phyloP scores from a whole-genome alignment of 1,284 basidiomycete genomes.

The Ceratobasidium papillatum region DNA sequence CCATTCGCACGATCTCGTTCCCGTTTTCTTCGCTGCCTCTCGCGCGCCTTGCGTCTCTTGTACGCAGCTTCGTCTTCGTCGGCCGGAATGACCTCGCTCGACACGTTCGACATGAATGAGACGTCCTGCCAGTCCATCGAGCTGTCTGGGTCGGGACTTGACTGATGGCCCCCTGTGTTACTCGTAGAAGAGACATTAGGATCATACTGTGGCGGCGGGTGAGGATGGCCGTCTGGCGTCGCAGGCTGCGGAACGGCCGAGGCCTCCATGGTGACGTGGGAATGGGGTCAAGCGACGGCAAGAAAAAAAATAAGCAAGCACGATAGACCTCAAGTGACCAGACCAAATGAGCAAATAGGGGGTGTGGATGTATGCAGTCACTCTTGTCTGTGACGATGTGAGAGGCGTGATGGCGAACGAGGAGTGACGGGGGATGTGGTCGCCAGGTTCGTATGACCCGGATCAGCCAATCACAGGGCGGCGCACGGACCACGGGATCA shows the following conservation, averaged over 20 bases:
- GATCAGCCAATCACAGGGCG: constrained; percentile 33
- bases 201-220: constrained; percentile 30
- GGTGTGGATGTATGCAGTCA: constrained; percentile 39
- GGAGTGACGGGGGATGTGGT: constrained; percentile 17
- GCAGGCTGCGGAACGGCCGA: constrained; percentile 21
- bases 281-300: not conserved
- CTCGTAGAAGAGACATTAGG: constrained; percentile 32
- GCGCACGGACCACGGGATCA: constrained; percentile 27
- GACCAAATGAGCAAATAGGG: constrained; percentile 3
- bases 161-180: not conserved
- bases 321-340: not conserved
- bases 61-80: constrained; percentile 45
- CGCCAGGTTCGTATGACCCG: constrained; percentile 12
- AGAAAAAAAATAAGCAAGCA: constrained; percentile 1
- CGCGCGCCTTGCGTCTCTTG: constrained; percentile 81
- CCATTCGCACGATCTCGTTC: constrained; percentile 67
- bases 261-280: constrained; percentile 35
- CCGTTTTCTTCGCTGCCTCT: constrained; percentile 78
- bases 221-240: constrained; percentile 34
- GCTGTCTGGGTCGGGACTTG: constrained; percentile 16
- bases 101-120: constrained; percentile 28
- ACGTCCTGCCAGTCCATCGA: constrained; percentile 40
- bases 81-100: constrained; percentile 23
- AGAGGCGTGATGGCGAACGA: constrained; percentile 39
- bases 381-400: constrained; percentile 36